Evolutionary conservation across 2,329 filamentous ascomycete genomes (phyloP).

Genomic region (Cadophora gregata): DNA sequence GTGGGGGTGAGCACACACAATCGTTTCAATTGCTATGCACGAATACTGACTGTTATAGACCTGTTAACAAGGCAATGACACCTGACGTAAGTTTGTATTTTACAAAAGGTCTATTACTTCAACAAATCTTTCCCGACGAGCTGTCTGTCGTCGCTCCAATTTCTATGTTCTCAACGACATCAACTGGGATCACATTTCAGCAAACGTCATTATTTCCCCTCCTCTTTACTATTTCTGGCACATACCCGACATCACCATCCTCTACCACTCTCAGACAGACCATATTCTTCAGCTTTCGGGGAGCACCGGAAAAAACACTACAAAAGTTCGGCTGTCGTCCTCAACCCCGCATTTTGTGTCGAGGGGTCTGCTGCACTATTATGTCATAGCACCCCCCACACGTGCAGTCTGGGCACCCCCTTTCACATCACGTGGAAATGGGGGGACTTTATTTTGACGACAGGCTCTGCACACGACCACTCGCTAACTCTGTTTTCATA

Average conservation of each 20-base stretch:
- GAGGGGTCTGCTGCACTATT: conserved; percentile 32
- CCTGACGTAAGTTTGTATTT: conserved; percentile 75
- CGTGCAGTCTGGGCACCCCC: conserved; percentile 23
- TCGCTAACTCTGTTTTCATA: conserved; percentile 48
- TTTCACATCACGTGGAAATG: conserved; percentile 31
- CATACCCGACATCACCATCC: background rate
- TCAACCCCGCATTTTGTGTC: conserved; percentile 36
- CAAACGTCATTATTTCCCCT: background rate
- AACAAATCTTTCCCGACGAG: background rate
- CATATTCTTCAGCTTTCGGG: background rate
- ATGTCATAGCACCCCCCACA: conserved; percentile 34
- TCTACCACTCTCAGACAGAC: background rate
- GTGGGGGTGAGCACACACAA: conserved; percentile 70
- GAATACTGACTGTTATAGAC: conserved; percentile 47
- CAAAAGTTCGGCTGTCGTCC: conserved; percentile 10
- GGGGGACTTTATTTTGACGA: conserved; percentile 25
- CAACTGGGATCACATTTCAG: background rate
- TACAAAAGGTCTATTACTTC: background rate
- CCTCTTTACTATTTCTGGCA: background rate
- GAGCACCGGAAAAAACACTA: conserved; percentile 11
- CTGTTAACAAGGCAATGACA: conserved; percentile 99
- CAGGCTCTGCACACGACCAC: conserved; percentile 8
- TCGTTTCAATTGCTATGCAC: background rate
- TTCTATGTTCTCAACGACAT: background rate
- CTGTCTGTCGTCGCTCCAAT: background rate